These are phyloP conservation scores for Centaurea solstitialis DNA, from an alignment of 129 eudicot genomes.

Conservation along the genomic window DNA sequence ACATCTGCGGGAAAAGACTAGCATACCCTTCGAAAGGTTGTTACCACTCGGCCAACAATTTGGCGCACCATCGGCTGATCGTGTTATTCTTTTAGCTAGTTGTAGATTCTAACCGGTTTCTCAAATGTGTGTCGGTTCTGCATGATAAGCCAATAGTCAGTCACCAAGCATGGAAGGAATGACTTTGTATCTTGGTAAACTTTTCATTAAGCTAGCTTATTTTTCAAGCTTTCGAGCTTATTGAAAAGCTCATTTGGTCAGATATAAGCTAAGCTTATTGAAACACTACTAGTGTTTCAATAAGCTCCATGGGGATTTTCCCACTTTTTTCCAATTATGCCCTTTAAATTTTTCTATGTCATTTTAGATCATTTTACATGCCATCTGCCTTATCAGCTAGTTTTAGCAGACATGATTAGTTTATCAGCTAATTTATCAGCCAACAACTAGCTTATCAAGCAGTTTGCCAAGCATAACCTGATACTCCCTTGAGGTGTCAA, in stretches of 20 bases:
- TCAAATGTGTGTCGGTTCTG: conserved; percentile 89
- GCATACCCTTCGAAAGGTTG: conserved; percentile 9
- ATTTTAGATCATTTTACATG: background rate
- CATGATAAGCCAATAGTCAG: conserved; percentile 19
- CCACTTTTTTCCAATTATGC: background rate
- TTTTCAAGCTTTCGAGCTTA: background rate
- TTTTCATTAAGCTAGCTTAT: no score
- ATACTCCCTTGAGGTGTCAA: background rate
- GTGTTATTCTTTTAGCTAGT: conserved; percentile 37
- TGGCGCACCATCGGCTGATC: conserved; percentile 15
- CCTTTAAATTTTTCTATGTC: background rate
- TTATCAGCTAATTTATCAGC: background rate
- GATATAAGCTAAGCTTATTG: background rate
- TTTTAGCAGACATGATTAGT: background rate
- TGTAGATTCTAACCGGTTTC: conserved; percentile 82
- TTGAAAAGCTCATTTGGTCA: background rate
- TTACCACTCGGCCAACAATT: conserved; percentile 14
- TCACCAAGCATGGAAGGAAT: background rate
- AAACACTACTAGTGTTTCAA: background rate
- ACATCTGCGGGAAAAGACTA: conserved; percentile 19
- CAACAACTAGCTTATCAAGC: background rate
- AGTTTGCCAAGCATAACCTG: background rate
- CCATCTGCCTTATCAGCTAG: background rate
- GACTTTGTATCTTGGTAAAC: background rate
- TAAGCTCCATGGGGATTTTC: background rate